A percentile compares a stretch with the other conserved stretches of the same genome.
These are phyloP conservation scores for Tolypocladium capitatum DNA, from an alignment of 2,329 filamentous ascomycete genomes.

Conservation along the genomic window DNA sequence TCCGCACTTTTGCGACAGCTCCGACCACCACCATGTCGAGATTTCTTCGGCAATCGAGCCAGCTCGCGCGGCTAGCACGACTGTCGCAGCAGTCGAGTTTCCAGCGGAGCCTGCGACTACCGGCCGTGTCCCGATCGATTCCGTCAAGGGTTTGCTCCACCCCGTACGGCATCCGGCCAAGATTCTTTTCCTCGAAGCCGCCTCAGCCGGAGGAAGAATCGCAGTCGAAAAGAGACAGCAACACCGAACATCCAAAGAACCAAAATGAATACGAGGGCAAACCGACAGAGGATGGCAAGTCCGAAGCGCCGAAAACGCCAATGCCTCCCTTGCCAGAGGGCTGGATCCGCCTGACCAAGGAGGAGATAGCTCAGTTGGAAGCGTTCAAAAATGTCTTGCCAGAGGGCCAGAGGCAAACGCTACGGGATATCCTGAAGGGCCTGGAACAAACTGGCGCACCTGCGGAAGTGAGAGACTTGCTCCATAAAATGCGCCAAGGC, in stretches of 20 bases:
- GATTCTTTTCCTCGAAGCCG: constrained; percentile 24
- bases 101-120: constrained; percentile 27
- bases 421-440: constrained; percentile 46
- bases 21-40: constrained; percentile 43
- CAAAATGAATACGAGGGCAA: constrained; percentile 10
- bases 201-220: constrained; percentile 24
- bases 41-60: constrained; percentile 52
- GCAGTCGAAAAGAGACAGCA: constrained; percentile 11
- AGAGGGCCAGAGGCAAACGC: constrained; percentile 41
- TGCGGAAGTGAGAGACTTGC: constrained; percentile 46
- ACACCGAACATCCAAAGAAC: constrained; percentile 4
- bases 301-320: constrained; percentile 12
- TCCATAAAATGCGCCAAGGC: constrained; percentile 37
- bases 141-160: constrained; percentile 20
- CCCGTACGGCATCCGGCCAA: constrained; percentile 21
- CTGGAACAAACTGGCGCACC: constrained; percentile 60
- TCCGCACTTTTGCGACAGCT: constrained; percentile 18
- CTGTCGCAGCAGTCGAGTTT: constrained; percentile 38
- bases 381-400: constrained; percentile 50
- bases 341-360: constrained; percentile 32
- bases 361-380: constrained; percentile 39
- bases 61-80: constrained; percentile 49
- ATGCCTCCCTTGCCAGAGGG: constrained; percentile 26
- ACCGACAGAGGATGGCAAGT: constrained; percentile 6
- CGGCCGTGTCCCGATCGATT: constrained; percentile 17